Conservation (phyloP, 2,329 filamentous ascomycete genomes). For the Fusarium sp. region DNA sequence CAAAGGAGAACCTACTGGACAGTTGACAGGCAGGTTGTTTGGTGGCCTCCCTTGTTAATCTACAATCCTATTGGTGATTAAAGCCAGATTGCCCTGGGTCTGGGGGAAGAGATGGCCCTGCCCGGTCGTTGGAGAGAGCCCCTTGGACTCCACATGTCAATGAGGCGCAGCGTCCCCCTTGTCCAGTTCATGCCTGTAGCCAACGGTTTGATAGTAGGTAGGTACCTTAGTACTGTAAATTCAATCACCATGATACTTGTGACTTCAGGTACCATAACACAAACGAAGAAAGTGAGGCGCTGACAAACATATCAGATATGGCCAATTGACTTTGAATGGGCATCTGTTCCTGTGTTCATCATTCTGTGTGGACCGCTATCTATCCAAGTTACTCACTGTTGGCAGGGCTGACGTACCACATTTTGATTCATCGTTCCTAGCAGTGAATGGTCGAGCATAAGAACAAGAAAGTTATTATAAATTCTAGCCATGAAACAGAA, state of each 20-base stretch:
- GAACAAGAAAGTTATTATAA: background rate
- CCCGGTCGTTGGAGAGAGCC: constrained; percentile 12
- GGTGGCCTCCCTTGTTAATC: constrained; percentile 29
- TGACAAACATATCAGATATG: background rate
- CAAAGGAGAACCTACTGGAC: constrained; percentile 20
- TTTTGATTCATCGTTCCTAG: background rate
- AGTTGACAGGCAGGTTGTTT: constrained; percentile 29
- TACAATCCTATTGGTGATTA: constrained; percentile 33
- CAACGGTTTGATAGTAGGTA: background rate
- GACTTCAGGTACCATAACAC: background rate
- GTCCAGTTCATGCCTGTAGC: background rate
- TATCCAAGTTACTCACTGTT: background rate
- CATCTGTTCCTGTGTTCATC: background rate
- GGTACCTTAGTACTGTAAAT: background rate
- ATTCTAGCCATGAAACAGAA: background rate
- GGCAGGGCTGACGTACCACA: background rate
- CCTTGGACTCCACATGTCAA: constrained; percentile 31
- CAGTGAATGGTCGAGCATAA: background rate
- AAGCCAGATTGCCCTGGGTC: constrained; percentile 6
- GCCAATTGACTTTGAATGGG: background rate
- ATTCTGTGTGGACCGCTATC: background rate
- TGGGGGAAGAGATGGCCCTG: constrained; percentile 5
- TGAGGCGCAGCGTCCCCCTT: constrained; percentile 36
- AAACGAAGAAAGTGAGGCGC: background rate
- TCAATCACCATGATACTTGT: background rate